phyloP scores from a whole-genome alignment of 139 green algal species.

The Yamagishiella unicocca region DNA sequence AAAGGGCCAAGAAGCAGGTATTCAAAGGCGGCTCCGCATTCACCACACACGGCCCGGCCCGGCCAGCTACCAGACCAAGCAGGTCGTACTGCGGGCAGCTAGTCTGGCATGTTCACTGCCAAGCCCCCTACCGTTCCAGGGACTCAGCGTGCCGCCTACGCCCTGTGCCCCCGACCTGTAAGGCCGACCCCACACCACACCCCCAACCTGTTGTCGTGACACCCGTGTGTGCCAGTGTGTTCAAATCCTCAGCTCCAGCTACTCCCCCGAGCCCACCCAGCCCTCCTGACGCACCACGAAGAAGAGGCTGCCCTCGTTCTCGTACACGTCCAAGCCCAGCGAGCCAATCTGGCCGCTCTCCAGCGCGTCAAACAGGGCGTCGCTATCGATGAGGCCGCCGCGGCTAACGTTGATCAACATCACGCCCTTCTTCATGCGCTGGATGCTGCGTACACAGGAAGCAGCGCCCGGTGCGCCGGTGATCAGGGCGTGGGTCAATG shows the following conservation, averaged over 20 bases:
- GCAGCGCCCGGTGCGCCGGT: too few relatives aligned
- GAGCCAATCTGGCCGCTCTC: slow-evolving; percentile 61
- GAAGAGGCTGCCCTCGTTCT: slow-evolving; percentile 47
- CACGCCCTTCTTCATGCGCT: slow-evolving; percentile 71
- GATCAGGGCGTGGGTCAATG: too few relatives aligned
- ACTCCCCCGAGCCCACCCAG: neutral
- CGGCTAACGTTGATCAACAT: slow-evolving; percentile 74
- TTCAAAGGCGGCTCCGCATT: too few relatives aligned
- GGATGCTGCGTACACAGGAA: slow-evolving; percentile 67
- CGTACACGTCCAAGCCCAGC: slow-evolving; percentile 68
- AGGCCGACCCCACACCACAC: neutral
- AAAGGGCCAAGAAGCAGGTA: too few relatives aligned
- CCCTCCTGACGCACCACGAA: slow-evolving; percentile 13
- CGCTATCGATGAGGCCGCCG: slow-evolving; percentile 83
- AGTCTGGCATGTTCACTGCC: too few relatives aligned
- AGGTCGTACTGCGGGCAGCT: too few relatives aligned
- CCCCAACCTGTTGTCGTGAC: too few relatives aligned
- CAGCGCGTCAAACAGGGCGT: slow-evolving; percentile 73
- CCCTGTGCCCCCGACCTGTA: neutral
- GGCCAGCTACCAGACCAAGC: too few relatives aligned
- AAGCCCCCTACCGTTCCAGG: too few relatives aligned
- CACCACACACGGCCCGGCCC: too few relatives aligned
- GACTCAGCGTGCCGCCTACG: neutral
- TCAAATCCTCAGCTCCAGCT: too few relatives aligned
- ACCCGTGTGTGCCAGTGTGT: too few relatives aligned